Conservation (phyloP, 108 stramenopile species). For the Thalassiosira profunda region DNA sequence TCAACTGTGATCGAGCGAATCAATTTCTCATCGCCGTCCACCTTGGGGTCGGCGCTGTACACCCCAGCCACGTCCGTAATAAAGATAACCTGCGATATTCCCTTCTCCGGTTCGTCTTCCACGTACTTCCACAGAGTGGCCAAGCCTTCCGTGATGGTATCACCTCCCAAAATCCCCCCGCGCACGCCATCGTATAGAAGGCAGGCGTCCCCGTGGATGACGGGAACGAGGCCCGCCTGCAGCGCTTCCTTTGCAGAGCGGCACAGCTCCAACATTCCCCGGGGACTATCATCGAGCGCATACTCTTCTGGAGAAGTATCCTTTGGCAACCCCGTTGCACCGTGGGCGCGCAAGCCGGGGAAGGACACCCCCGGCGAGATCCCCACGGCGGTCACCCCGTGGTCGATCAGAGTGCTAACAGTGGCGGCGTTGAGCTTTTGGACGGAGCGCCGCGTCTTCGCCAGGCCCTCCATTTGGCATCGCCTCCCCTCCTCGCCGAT, state of each 20-base stretch:
- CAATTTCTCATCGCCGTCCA: conserved; percentile 48
- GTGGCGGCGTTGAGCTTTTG: conserved; percentile 69
- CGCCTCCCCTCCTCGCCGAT: too few relatives aligned
- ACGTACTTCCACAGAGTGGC: too few relatives aligned
- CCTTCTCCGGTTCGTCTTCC: not conserved
- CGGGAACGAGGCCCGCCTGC: conserved; percentile 72
- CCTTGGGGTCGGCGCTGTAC: conserved; percentile 63
- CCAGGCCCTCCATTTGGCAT: conserved; percentile 56
- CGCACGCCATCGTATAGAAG: conserved; percentile 60
- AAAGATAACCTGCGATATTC: conserved; percentile 55
- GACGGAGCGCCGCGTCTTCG: conserved; percentile 66
- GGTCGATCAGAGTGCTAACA: conserved; percentile 47
- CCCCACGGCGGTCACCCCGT: conserved; percentile 67
- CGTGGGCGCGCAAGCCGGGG: conserved; percentile 60
- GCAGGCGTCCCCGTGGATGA: conserved; percentile 88
- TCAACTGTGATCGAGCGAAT: conserved; percentile 53
- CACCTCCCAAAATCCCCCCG: conserved; percentile 73
- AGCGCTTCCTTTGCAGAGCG: conserved; percentile 46
- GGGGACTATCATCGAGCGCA: conserved; percentile 2
- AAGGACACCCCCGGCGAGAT: conserved; percentile 73
- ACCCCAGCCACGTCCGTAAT: conserved; percentile 87
- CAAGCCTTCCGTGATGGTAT: conserved; percentile 64
- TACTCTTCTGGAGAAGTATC: too few relatives aligned
- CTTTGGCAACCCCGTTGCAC: conserved; percentile 13
- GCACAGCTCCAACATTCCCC: conserved; percentile 32